Conservation (phyloP, 176 grass and related monocot species). For the Oryza rufipogon region DNA sequence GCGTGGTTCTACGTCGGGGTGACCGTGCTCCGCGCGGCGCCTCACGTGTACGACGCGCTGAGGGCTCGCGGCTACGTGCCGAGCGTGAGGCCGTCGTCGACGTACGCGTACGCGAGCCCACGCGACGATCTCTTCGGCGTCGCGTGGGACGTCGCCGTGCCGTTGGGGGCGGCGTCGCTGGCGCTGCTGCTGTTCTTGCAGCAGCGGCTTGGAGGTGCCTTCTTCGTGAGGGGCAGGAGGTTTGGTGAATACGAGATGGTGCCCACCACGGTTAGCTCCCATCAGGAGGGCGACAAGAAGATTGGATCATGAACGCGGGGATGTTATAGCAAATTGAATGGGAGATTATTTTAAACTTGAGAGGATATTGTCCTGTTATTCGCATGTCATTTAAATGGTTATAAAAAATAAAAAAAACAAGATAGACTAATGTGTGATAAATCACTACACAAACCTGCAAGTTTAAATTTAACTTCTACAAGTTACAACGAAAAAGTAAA, state of each 20-base stretch:
- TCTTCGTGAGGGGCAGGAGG: conserved; percentile 18
- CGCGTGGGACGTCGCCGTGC: conserved; percentile 34
- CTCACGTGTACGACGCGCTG: conserved; percentile 59
- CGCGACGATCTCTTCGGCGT: conserved; percentile 47
- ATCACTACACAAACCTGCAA: too few species aligned
- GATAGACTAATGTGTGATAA: too few species aligned
- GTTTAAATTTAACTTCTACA: too few species aligned
- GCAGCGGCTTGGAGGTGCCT: neutral
- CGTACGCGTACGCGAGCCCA: conserved; percentile 42
- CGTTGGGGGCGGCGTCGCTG: neutral
- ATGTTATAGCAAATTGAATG: neutral
- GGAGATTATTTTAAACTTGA: too few species aligned
- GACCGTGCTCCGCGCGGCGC: conserved; percentile 44
- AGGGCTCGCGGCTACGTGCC: conserved; percentile 26
- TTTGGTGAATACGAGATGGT: conserved; percentile 46
- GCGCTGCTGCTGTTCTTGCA: conserved; percentile 1
- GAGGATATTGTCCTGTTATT: too few species aligned
- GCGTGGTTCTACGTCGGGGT: conserved; percentile 56
- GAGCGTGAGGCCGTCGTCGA: neutral
- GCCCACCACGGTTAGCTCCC: conserved; percentile 31
- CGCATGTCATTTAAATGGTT: too few species aligned
- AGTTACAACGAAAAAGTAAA: too few species aligned
- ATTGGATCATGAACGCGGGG: neutral
- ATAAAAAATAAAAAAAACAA: too few species aligned
- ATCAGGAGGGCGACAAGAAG: conserved; percentile 6